These are phyloP conservation scores for Pythium myriotylum DNA, from an alignment of 352 stramenopile species.

Conservation along the genomic window DNA sequence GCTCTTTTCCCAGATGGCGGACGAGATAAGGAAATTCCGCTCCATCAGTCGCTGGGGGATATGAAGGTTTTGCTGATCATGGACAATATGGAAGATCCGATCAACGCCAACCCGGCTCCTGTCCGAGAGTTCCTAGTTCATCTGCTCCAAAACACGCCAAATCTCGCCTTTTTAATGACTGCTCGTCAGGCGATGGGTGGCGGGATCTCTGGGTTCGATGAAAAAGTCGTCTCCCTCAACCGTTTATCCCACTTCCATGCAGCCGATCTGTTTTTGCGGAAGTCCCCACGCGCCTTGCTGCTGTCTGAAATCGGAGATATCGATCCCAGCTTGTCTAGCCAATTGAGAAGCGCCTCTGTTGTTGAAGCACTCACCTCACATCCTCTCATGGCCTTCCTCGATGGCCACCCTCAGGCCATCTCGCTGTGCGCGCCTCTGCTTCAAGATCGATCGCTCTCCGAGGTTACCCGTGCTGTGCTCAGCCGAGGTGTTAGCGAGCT, in stretches of 20 bases:
- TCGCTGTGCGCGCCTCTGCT: constrained; percentile 75
- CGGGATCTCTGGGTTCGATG: constrained; percentile 69
- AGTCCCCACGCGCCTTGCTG: constrained; percentile 63
- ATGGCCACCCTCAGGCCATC: constrained; percentile 82
- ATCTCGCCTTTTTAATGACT: constrained; percentile 72
- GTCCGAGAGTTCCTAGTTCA: constrained; percentile 67
- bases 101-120: constrained; percentile 61
- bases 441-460: constrained; percentile 70
- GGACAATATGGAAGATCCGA: constrained; percentile 85
- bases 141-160: constrained; percentile 61
- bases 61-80: constrained; percentile 69
- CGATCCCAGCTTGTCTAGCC: constrained; percentile 27
- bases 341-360: constrained; percentile 42
- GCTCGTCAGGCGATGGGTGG: constrained; percentile 72
- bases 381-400: constrained; percentile 79
- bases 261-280: constrained; percentile 78
- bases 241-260: constrained; percentile 72
- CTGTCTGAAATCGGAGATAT: constrained; percentile 72
- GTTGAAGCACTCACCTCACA: constrained; percentile 64
- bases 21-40: constrained; percentile 62
- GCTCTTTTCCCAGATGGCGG: constrained; percentile 62
- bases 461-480: constrained; percentile 73
- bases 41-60: constrained; percentile 58
- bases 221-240: constrained; percentile 82
- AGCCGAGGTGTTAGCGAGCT: constrained; percentile 70